Evolutionary conservation across 179 eudicot species (phyloP).

Genomic region (Amaranthus tricolor): DNA sequence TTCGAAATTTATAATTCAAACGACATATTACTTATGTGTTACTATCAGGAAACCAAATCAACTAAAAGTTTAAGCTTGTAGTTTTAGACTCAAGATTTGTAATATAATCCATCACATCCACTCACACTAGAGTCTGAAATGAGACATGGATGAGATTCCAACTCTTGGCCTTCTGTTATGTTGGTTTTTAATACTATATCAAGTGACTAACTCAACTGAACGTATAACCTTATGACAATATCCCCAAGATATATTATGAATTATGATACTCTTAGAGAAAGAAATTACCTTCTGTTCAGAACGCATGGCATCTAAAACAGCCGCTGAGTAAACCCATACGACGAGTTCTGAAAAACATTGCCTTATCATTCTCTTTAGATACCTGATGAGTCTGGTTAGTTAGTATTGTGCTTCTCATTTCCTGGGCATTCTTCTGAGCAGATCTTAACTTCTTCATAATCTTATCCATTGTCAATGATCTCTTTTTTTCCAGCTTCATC

Average conservation of each 20-base stretch:
- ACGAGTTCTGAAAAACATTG: constrained; percentile 47
- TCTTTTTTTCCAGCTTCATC: constrained; percentile 96
- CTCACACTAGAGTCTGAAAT: too few species aligned
- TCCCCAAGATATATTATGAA: too few species aligned
- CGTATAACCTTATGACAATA: too few species aligned
- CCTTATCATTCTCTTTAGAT: constrained; percentile 41
- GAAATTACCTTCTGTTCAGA: constrained; percentile 40
- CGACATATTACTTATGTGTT: too few species aligned
- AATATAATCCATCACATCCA: too few species aligned
- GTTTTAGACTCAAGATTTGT: too few species aligned
- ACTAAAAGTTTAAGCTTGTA: too few species aligned
- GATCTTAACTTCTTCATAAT: constrained; percentile 80
- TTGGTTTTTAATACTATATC: too few species aligned
- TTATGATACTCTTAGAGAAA: neutral
- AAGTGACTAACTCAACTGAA: too few species aligned
- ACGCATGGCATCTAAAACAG: constrained; percentile 89
- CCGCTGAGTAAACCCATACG: constrained; percentile 76
- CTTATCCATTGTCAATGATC: constrained; percentile 89
- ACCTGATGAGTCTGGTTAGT: constrained; percentile 45
- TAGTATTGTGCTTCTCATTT: constrained; percentile 62
- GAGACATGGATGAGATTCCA: too few species aligned
- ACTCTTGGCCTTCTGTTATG: too few species aligned
- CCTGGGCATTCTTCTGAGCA: constrained; percentile 90
- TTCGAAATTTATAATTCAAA: neutral
- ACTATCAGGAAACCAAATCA: too few species aligned